Percentiles rank a stretch among this genome's conserved stretches.
These are phyloP conservation scores for Globisporangium spinosum DNA, from an alignment of 352 stramenopile species.

Conservation along the genomic window DNA sequence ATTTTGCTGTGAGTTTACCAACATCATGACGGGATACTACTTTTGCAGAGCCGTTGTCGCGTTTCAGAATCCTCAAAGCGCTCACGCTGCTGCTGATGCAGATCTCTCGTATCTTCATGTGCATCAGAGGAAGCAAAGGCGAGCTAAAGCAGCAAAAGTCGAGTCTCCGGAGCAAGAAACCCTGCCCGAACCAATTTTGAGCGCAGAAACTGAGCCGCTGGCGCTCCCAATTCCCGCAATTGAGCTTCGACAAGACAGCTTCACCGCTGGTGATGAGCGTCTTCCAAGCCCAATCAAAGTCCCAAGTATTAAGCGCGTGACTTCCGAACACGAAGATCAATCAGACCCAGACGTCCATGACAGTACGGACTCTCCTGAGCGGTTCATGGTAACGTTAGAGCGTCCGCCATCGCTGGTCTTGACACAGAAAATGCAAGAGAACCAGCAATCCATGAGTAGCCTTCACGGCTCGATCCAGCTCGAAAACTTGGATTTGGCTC, in stretches of 20 bases:
- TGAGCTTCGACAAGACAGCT: background rate
- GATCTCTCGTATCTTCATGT: background rate
- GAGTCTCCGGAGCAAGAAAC: background rate
- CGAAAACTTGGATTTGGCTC: conserved; percentile 26
- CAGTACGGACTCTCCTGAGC: background rate
- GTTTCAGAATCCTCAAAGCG: background rate
- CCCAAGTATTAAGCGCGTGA: background rate
- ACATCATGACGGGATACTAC: background rate
- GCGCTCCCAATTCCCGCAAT: background rate
- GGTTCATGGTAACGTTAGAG: conserved; percentile 17
- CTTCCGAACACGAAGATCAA: background rate
- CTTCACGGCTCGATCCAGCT: conserved; percentile 19
- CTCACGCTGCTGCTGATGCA: background rate
- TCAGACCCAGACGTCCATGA: background rate
- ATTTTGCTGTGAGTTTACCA: no score
- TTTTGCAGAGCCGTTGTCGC: background rate
- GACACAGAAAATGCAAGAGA: conserved; percentile 15
- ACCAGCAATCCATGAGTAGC: background rate
- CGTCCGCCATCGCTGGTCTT: conserved; percentile 25
- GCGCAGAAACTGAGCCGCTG: background rate
- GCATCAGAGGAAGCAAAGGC: background rate
- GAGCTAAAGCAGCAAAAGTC: background rate
- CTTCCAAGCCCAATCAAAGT: background rate
- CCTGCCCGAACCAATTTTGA: background rate
- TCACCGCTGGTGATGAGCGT: background rate